Evolutionary conservation across 2,329 filamentous ascomycete genomes (phyloP).

Genomic region (Arthrobotrys pseudoclavata): DNA sequence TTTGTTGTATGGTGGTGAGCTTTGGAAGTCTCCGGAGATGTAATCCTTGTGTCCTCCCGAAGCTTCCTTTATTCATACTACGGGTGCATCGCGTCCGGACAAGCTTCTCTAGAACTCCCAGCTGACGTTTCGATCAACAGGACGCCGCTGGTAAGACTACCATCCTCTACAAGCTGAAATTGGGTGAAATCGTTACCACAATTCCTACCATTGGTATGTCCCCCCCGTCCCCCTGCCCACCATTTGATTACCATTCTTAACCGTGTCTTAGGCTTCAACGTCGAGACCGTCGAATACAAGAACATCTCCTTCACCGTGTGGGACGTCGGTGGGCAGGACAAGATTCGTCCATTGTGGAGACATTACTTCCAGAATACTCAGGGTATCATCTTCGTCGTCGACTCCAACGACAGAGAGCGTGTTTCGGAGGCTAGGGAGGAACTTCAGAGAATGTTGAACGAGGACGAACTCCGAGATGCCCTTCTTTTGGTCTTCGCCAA

Average conservation of each 20-base stretch:
- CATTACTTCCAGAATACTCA: slow-evolving; percentile 99
- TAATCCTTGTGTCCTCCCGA: slow-evolving; percentile 14
- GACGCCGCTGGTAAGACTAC: slow-evolving; percentile 99
- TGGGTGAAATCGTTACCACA: slow-evolving; percentile 98
- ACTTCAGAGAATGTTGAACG: slow-evolving; percentile 97
- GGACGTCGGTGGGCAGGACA: slow-evolving; percentile 99
- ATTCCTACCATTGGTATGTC: slow-evolving; percentile 94
- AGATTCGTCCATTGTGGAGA: slow-evolving; percentile 99
- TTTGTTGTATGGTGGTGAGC: slow-evolving; percentile 6
- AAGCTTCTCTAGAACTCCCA: neutral
- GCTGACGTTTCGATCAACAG: slow-evolving; percentile 49
- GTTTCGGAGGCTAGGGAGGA: slow-evolving; percentile 97
- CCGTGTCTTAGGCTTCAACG: slow-evolving; percentile 85
- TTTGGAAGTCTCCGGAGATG: slow-evolving; percentile 1
- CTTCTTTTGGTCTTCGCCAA: slow-evolving; percentile 98
- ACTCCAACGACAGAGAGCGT: slow-evolving; percentile 98
- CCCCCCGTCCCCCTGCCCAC: slow-evolving; percentile 59
- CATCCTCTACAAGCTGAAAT: slow-evolving; percentile 99
- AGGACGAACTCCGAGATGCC: slow-evolving; percentile 97
- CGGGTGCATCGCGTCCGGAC: neutral
- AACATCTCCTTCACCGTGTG: slow-evolving; percentile 99
- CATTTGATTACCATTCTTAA: slow-evolving; percentile 4
- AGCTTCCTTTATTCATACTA: slow-evolving; percentile 1
- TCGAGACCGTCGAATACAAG: slow-evolving; percentile 99
- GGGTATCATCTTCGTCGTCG: slow-evolving; percentile 99